Percentiles rank a stretch among this genome's conserved stretches.
Conservation (phyloP, 2,329 filamentous ascomycete genomes). For the Fusarium siculi region DNA sequence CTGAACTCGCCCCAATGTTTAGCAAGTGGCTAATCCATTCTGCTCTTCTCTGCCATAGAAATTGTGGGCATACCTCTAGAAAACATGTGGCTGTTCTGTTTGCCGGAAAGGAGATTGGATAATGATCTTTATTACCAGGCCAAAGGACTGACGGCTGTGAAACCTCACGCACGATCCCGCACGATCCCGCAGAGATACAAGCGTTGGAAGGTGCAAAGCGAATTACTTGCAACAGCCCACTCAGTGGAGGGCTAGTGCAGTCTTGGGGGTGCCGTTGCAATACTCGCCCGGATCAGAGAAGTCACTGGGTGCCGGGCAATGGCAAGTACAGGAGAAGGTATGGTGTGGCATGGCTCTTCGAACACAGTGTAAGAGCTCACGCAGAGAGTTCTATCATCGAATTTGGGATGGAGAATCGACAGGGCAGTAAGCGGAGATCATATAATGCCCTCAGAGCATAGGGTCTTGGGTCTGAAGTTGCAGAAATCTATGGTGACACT, state of each 20-base stretch:
- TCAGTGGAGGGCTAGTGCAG: slow-evolving; percentile 66
- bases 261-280: slow-evolving; percentile 32
- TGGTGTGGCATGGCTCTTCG: slow-evolving; percentile 76
- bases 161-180: slow-evolving; percentile 63
- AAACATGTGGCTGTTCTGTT: slow-evolving; percentile 62
- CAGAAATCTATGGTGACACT: slow-evolving; percentile 1
- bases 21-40: slow-evolving; percentile 58
- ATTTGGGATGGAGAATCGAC: not conserved
- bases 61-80: slow-evolving; percentile 54
- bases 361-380: slow-evolving; percentile 40
- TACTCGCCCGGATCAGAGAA: slow-evolving; percentile 60
- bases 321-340: slow-evolving; percentile 72
- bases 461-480: not conserved
- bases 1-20: slow-evolving; percentile 55
- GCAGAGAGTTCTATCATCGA: not conserved
- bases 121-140: slow-evolving; percentile 66
- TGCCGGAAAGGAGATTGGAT: slow-evolving; percentile 67
- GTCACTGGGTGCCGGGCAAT: slow-evolving; percentile 69
- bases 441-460: not conserved
- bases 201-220: slow-evolving; percentile 54
- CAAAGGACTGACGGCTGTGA: slow-evolving; percentile 65
- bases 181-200: slow-evolving; percentile 62
- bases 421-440: fast-evolving
- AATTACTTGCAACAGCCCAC: slow-evolving; percentile 60
- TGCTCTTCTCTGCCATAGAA: slow-evolving; percentile 47